Conservation (phyloP, 2,329 filamentous ascomycete species). For the Botryosphaeria dothidea region DNA sequence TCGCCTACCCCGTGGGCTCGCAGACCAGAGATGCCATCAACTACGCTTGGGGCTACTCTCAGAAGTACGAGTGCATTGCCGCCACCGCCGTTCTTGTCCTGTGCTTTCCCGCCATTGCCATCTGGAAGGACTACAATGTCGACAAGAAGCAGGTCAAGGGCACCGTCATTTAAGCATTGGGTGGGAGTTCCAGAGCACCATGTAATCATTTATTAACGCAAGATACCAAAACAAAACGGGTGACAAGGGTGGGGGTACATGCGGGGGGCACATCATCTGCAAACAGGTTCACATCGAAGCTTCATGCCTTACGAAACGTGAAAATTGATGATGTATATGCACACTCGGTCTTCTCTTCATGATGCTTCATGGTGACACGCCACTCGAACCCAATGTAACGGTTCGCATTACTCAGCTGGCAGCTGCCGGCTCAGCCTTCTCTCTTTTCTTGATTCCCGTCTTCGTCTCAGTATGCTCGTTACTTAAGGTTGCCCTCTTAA, state of each 20-base stretch:
- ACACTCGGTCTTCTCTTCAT: neutral
- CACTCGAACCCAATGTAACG: no score
- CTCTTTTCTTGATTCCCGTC: conserved; percentile 38
- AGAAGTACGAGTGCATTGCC: conserved; percentile 33
- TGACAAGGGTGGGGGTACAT: neutral
- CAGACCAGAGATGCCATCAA: conserved; percentile 48
- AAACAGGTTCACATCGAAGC: neutral
- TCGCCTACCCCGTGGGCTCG: conserved; percentile 54
- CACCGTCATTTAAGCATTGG: conserved; percentile 16
- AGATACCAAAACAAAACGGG: neutral
- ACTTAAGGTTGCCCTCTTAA: conserved; percentile 41
- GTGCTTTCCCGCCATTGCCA: conserved; percentile 11
- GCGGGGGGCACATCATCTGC: no score
- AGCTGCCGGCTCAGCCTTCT: neutral
- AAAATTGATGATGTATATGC: no score
- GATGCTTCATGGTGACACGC: no score
- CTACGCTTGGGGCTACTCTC: conserved; percentile 37
- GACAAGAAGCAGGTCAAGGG: conserved; percentile 22
- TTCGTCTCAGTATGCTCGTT: conserved; percentile 49
- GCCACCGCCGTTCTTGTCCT: conserved; percentile 17
- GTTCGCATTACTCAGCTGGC: neutral
- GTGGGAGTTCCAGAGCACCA: no score
- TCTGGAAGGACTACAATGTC: conserved; percentile 19
- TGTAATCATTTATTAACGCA: neutral
- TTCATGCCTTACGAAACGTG: no score